A percentile compares a stretch with the other conserved stretches of the same genome.
Evolutionary conservation across 257 asterid genomes (phyloP).

Genomic region (Striga asiatica): DNA sequence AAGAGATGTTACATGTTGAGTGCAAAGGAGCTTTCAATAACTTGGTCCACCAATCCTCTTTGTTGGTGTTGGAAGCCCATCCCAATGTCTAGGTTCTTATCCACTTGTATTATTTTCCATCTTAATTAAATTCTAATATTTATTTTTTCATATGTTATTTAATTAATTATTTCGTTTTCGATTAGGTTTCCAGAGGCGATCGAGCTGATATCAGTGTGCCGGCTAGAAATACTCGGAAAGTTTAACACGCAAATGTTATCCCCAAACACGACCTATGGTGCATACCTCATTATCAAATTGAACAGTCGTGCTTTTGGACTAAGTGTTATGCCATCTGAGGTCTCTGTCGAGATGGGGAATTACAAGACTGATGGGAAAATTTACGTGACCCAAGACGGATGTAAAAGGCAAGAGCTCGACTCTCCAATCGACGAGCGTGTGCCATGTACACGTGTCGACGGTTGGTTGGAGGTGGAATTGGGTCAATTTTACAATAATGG

Average conservation of each 20-base stretch:
- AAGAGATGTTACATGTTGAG: constrained; percentile 61
- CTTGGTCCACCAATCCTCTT: constrained; percentile 42
- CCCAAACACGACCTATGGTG: constrained; percentile 45
- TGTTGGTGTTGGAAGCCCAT: constrained; percentile 72
- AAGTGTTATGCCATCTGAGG: neutral
- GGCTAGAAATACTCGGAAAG: constrained; percentile 46
- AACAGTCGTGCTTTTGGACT: constrained; percentile 1
- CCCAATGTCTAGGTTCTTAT: too few relatives aligned
- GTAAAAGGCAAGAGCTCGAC: too few relatives aligned
- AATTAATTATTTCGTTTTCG: too few relatives aligned
- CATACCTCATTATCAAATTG: constrained; percentile 41
- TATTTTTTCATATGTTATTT: too few relatives aligned
- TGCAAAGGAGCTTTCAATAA: constrained; percentile 51
- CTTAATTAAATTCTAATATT: too few relatives aligned
- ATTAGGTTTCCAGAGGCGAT: constrained; percentile 24
- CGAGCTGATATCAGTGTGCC: constrained; percentile 28
- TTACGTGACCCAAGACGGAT: neutral
- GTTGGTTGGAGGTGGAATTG: neutral
- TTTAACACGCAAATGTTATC: constrained; percentile 39
- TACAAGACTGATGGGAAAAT: neutral
- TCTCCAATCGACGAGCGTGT: neutral
- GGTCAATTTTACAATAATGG: neutral
- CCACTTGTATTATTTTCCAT: too few relatives aligned
- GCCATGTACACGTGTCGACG: neutral
- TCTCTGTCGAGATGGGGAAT: neutral